Evolutionary conservation across 2,329 filamentous ascomycete genomes (phyloP), one percentile per base, ranked within the genome.

Genomic region (Beauveria australis): DNA sequence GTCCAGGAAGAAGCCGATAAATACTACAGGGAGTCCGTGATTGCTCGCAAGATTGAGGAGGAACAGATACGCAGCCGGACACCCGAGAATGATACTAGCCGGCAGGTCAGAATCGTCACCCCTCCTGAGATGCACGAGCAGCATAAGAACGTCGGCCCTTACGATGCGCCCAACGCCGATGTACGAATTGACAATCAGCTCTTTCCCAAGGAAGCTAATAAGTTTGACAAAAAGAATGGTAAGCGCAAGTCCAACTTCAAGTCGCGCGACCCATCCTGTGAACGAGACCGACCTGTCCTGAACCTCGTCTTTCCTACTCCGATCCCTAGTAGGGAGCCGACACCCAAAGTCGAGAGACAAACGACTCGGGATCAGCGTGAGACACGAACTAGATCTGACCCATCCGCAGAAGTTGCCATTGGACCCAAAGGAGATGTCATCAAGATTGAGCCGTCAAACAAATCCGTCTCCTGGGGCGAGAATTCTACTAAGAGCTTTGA

Each of bases 401-500:
- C 22, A 26, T 61, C 66, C 14, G 59, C 75, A 33, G 74, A 77
- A 59, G 69, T 77, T 47, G 69, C 74, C 7, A 69, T 76, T 56
- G 74, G 67, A 43, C 68, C 77, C 24, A 74, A 71, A 49, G 76
- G 75, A 12, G 78, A 82, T 56, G 68, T 76, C 41, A 68, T 78
- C 12, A 71, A 76, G 61, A 72, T 72, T 56, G 71, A 75, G 26
- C 19, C 54, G 4, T 75, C 78, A 7, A 76, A 81, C 7, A 87
- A 86, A 65, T 79, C 74, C 47, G 85, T 88, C 5, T 85, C 79
- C 14, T 88, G 84, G 85, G 86, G 84, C 12, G 76, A 85, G 62
- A 86, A 86, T 64, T 78, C 85, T 67, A 87, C 81, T 4, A 84
- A 87, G 68, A 81, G 83, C 62, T 88, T 84, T 63, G 82, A 86